A percentile compares a stretch with the other conserved stretches of the same genome.
Evolutionary conservation across 176 grass and related monocot genomes (phyloP).

Genomic region (Oryza meyeriana): DNA sequence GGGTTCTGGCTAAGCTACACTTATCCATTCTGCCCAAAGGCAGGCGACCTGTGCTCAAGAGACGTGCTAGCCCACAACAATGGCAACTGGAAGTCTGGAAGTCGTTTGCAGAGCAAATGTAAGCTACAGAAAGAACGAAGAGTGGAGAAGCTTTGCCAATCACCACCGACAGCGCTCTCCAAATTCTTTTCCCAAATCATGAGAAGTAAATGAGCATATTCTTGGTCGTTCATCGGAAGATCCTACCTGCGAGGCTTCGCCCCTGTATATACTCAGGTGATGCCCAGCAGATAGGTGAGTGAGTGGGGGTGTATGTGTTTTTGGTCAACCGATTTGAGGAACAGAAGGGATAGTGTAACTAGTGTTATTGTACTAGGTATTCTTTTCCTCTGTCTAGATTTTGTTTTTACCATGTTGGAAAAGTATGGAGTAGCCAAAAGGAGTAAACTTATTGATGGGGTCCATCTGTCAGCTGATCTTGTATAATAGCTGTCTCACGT

Average conservation of each 20-base stretch:
- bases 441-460: slow-evolving; percentile 11
- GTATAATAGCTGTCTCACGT: slow-evolving; percentile 33
- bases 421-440: slow-evolving; percentile 27
- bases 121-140: neutral
- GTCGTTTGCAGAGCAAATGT: slow-evolving; percentile 10
- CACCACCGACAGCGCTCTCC: slow-evolving; percentile 20
- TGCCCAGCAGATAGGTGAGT: slow-evolving; percentile 37
- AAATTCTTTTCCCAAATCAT: slow-evolving; percentile 17
- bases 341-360: slow-evolving; percentile 20
- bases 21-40: slow-evolving; percentile 14
- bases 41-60: neutral
- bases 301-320: slow-evolving; percentile 25
- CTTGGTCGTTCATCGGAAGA: neutral
- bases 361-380: slow-evolving; percentile 61
- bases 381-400: slow-evolving; percentile 57
- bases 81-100: neutral
- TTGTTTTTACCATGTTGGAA: slow-evolving; percentile 27
- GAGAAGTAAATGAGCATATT: slow-evolving; percentile 32
- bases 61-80: slow-evolving; percentile 13
- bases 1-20: slow-evolving; percentile 22
- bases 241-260: slow-evolving; percentile 39
- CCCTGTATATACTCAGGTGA: slow-evolving; percentile 61
- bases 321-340: slow-evolving; percentile 28
- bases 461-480: neutral
- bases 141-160: slow-evolving; percentile 12